phyloP scores from a whole-genome alignment of 768 basidiomycete genomes.

The Sporobolomyces pararoseus region DNA sequence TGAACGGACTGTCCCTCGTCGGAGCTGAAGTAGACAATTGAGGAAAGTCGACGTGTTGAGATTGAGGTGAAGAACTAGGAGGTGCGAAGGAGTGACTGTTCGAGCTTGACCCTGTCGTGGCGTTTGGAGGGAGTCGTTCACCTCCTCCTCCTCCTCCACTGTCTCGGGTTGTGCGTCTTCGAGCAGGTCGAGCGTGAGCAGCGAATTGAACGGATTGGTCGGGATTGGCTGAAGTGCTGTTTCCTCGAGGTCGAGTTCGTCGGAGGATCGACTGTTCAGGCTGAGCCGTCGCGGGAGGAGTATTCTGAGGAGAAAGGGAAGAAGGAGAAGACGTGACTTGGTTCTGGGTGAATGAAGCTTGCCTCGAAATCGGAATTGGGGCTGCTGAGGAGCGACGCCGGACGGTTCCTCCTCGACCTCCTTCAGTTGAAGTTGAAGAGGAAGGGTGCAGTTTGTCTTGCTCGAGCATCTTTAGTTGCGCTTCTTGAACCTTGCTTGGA shows the following conservation, averaged over 20 bases:
- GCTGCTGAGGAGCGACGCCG: neutral
- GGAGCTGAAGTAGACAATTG: constrained; percentile 16
- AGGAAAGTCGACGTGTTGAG: constrained; percentile 11
- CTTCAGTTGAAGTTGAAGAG: too few species aligned
- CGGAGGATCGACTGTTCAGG: constrained; percentile 2
- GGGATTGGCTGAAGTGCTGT: neutral
- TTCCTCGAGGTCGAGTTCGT: neutral
- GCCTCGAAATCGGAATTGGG: constrained; percentile 24
- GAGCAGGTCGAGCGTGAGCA: neutral
- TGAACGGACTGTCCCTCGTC: constrained; percentile 24
- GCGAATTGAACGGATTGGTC: constrained; percentile 9
- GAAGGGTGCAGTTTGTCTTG: too few species aligned
- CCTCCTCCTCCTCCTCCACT: neutral
- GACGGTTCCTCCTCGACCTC: neutral
- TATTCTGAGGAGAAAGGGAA: neutral
- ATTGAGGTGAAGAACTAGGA: neutral
- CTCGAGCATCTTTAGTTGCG: neutral
- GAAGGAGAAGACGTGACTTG: neutral
- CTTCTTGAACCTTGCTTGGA: neutral
- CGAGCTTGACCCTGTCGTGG: neutral
- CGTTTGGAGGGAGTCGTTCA: constrained; percentile 18
- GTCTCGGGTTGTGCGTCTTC: constrained; percentile 1
- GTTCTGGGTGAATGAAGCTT: constrained; percentile 8
- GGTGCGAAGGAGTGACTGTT: too few species aligned
- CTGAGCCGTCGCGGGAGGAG: neutral